These are phyloP conservation scores for Carex scoparia DNA, from an alignment of 176 grass and related monocot species.

Conservation along the genomic window DNA sequence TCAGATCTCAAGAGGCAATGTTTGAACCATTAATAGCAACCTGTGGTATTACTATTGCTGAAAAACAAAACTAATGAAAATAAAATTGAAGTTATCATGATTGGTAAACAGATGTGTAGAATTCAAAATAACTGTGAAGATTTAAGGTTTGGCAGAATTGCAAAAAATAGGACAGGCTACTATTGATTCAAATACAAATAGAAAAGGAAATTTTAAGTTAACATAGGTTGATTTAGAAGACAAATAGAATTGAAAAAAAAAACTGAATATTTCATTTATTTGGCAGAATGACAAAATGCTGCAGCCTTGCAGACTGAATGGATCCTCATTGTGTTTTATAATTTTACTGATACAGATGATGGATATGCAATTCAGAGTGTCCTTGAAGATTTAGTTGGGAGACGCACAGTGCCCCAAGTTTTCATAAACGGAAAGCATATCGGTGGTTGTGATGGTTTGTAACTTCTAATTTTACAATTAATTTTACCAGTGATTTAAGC, in stretches of 20 bases:
- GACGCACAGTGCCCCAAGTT: conserved; percentile 78
- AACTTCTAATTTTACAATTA: conserved; percentile 4
- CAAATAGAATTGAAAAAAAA: neutral
- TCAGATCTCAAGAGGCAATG: no score
- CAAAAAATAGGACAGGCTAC: neutral
- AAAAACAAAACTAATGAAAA: neutral
- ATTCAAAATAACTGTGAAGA: neutral
- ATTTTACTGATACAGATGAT: conserved; percentile 43
- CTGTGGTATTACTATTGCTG: neutral
- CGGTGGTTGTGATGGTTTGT: conserved; percentile 81
- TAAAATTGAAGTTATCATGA: neutral
- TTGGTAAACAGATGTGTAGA: neutral
- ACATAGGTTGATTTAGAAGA: neutral
- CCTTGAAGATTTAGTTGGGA: conserved; percentile 80
- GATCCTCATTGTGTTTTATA: neutral
- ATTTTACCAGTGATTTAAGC: no score
- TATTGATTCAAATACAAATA: neutral
- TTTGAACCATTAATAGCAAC: no score
- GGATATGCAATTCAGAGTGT: conserved; percentile 69
- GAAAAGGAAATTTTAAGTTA: neutral
- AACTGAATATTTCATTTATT: neutral
- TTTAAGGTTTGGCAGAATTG: neutral
- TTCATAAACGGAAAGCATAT: conserved; percentile 84
- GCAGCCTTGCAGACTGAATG: neutral
- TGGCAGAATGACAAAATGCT: neutral